Evolutionary conservation across 129 eudicot species (phyloP), one percentile per base, ranked within the genome.

Genomic region (Flaveria linearis): DNA sequence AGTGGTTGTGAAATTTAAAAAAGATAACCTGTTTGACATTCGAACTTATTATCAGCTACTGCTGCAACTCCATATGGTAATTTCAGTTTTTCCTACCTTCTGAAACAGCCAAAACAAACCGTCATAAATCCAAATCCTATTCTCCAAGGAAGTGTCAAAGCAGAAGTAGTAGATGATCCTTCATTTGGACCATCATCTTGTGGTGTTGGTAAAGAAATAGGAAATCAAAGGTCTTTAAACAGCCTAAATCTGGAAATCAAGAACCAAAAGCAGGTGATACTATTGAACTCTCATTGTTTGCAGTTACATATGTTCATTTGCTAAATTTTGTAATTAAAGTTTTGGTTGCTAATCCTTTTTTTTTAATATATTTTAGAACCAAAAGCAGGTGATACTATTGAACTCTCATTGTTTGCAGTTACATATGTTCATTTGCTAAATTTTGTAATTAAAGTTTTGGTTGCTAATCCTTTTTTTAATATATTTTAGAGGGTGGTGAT

Each of bases 401-500:
- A 51, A 56, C 60, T 57, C 42, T 53, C 55, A 18, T 57, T 42
- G 16, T 43, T 67, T 84, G 14, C 46, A 41, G 25, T 68, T 52
- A n/a, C 23, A 30, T 42, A 14, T 75, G 22, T 41, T 41, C 5
- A n/a, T 63, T 42, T 78, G 50, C 56, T 67, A 41, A 39, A 51
- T n/a, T 33, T 46, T 41, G 30, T 30, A 3, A 15, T 57, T 73
- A 22, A 28, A 26, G 7, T 13, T 13, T 42, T 28, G 12, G 20
- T 8, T 75, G 30, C 18, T 61, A 52, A 22, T n/a, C 7, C 0
- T 33, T 33, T 53, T 50, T 67, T 20, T 9, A 20, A 20, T 28
- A 68, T 62, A 53, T 85, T 76, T 70, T 88, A 90, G 96, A 78
- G 15, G 57, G 57, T 72, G 81, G 33, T 58, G 88, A 86, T 53